These are phyloP conservation scores for Rhizopus stolonifer DNA, from an alignment of 371 early-diverging fungal genomes.

Conservation along the genomic window DNA sequence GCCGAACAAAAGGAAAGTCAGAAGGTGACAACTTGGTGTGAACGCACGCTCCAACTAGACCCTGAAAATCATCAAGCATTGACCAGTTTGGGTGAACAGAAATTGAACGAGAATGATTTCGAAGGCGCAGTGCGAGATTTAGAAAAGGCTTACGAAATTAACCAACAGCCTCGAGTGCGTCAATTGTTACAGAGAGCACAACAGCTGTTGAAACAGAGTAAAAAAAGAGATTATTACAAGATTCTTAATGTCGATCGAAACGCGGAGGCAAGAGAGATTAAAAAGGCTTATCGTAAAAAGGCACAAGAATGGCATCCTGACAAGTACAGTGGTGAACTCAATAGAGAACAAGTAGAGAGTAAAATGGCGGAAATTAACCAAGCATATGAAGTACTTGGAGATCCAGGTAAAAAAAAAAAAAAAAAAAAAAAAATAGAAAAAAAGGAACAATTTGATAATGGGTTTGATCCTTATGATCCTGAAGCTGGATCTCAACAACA, in stretches of 20 bases:
- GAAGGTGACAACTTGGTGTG: constrained; percentile 59
- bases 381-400: constrained; percentile 88
- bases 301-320: constrained; percentile 91
- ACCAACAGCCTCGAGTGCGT: constrained; percentile 57
- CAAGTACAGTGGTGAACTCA: constrained; percentile 80
- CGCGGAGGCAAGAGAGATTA: constrained; percentile 81
- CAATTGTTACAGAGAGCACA: constrained; percentile 67
- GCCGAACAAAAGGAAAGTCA: constrained; percentile 47
- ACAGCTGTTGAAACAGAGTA: constrained; percentile 65
- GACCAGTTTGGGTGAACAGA: constrained; percentile 67
- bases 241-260: constrained; percentile 78
- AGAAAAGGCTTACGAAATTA: constrained; percentile 67
- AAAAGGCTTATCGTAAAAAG: constrained; percentile 89
- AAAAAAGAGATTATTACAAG: constrained; percentile 91
- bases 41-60: constrained; percentile 54
- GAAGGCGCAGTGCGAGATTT: constrained; percentile 74
- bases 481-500: constrained; percentile 48
- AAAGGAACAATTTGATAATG: constrained; percentile 77
- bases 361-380: constrained; percentile 94
- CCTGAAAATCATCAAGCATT: constrained; percentile 72
- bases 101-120: constrained; percentile 67
- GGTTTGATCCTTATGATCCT: constrained; percentile 93
- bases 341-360: constrained; percentile 74
- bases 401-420: constrained; percentile 58
- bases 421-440: background rate